A percentile compares a stretch with the other conserved stretches of the same genome.
Evolutionary conservation across 106 monocot species (phyloP).

Genomic region (Dendrobium huoshanense): DNA sequence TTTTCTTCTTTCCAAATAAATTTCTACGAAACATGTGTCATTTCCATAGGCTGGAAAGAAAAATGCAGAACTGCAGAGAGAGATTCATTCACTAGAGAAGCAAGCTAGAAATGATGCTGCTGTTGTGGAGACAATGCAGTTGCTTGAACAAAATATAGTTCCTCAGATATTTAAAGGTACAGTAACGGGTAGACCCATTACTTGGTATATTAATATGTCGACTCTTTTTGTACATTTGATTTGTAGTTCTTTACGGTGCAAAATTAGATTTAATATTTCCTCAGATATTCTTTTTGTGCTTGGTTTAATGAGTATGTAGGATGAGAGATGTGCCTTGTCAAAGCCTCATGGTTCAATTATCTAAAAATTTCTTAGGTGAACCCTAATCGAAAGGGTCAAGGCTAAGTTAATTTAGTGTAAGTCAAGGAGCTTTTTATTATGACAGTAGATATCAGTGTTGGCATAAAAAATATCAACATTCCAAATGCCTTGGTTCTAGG

Average conservation of each 20-base stretch:
- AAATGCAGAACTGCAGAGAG: constrained; percentile 36
- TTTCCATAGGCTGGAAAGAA: constrained; percentile 38
- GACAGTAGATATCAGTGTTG: too few relatives aligned
- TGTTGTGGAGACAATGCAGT: constrained; percentile 26
- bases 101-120: constrained; percentile 33
- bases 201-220: not conserved
- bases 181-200: not conserved
- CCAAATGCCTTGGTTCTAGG: too few relatives aligned
- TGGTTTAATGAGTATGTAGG: too few relatives aligned
- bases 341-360: too few relatives aligned
- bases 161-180: constrained; percentile 47
- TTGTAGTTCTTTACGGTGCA: not conserved
- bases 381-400: too few relatives aligned
- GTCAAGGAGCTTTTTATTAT: too few relatives aligned
- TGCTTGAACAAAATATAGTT: constrained; percentile 31
- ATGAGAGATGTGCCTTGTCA: too few relatives aligned
- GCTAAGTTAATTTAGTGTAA: too few relatives aligned
- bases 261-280: not conserved
- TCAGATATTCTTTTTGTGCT: too few relatives aligned
- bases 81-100: constrained; percentile 48
- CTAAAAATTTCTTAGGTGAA: too few relatives aligned
- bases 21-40: not conserved
- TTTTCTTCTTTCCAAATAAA: not conserved
- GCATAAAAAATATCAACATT: too few relatives aligned
- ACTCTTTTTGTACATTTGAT: not conserved